phyloP scores from a whole-genome alignment of 1,284 basidiomycete genomes.

The Wallemia hederae region DNA sequence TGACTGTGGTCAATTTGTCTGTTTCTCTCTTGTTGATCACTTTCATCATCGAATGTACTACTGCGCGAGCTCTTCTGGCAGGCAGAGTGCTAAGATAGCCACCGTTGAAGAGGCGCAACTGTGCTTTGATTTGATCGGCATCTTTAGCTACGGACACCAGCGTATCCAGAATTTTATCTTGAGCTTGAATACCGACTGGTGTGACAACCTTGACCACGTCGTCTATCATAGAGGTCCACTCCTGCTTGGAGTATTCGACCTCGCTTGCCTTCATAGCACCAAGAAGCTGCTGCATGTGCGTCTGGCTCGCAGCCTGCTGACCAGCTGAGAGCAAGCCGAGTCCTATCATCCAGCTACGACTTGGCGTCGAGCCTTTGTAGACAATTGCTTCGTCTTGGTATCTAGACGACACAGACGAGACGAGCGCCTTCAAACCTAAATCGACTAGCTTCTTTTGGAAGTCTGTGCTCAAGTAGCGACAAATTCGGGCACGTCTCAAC shows the following conservation, averaged over 20 bases:
- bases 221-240: background rate
- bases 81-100: background rate
- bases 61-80: background rate
- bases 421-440: background rate
- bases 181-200: background rate
- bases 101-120: background rate
- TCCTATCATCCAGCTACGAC: background rate
- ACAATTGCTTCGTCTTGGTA: background rate
- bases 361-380: background rate
- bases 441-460: background rate
- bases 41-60: background rate
- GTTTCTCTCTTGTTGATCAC: background rate
- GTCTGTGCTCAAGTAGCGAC: background rate
- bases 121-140: background rate
- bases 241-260: background rate
- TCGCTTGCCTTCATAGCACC: background rate
- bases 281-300: background rate
- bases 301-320: background rate
- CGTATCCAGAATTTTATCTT: background rate
- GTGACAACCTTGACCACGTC: background rate
- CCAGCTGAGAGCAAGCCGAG: background rate
- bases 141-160: background rate
- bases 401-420: background rate
- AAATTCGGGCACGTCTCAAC: background rate
- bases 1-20: background rate